A percentile compares a stretch with the other conserved stretches of the same genome.
phyloP scores from a whole-genome alignment of 495 filamentous ascomycete species.

The Annulohypoxylon bovei region DNA sequence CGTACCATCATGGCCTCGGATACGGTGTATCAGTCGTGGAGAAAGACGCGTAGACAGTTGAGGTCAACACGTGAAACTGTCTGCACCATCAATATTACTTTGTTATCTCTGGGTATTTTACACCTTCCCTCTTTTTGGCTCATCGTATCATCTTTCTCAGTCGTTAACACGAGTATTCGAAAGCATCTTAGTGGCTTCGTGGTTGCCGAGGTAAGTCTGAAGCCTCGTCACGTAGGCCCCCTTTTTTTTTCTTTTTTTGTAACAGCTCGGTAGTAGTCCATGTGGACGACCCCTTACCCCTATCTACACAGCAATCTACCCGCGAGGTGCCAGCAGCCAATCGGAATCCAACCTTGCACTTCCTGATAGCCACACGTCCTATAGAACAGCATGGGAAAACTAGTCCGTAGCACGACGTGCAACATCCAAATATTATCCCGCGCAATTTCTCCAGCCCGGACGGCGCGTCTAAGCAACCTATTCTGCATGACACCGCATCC shows the following conservation, averaged over 20 bases:
- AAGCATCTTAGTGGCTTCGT: background rate
- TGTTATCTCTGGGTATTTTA: background rate
- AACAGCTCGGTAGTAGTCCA: background rate
- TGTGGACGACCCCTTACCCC: background rate
- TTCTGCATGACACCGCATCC: background rate
- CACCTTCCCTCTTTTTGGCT: background rate
- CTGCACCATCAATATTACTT: background rate
- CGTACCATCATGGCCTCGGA: background rate
- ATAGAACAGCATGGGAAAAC: background rate
- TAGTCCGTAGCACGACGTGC: too few relatives aligned
- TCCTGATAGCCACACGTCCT: too few relatives aligned
- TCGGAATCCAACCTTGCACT: background rate
- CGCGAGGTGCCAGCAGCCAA: background rate
- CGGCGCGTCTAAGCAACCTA: background rate
- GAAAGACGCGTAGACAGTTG: background rate
- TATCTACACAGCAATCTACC: background rate
- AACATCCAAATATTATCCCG: background rate
- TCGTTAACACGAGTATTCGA: background rate
- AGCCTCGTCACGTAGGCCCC: background rate
- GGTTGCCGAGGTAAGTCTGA: background rate
- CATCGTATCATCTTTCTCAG: background rate
- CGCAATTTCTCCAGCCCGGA: background rate
- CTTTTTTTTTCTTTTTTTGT: too few relatives aligned
- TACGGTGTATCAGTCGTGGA: background rate
- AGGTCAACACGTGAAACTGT: background rate